Evolutionary conservation across 495 filamentous ascomycete genomes (phyloP).

Genomic region (Rusavskia elegans): DNA sequence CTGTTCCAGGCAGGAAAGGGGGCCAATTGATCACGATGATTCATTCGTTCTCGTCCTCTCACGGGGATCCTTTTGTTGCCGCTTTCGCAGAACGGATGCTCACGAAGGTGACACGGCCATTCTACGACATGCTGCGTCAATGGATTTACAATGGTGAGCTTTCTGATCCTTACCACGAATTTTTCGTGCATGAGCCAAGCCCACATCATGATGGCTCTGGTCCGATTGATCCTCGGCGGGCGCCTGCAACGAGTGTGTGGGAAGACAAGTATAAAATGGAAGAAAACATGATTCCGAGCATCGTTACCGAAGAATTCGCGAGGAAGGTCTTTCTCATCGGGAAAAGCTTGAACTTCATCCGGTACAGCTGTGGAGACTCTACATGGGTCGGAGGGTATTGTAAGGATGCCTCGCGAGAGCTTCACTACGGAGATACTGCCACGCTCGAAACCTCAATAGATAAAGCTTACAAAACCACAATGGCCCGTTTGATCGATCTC

Average conservation of each 20-base stretch:
- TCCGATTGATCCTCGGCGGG: constrained; percentile 38
- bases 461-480: constrained; percentile 92
- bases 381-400: constrained; percentile 94
- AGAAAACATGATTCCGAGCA: constrained; percentile 74
- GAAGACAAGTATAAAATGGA: constrained; percentile 91
- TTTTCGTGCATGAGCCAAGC: constrained; percentile 77
- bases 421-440: constrained; percentile 87
- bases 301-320: constrained; percentile 82
- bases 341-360: constrained; percentile 96
- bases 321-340: constrained; percentile 94
- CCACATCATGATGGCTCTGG: constrained; percentile 18
- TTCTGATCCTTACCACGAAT: constrained; percentile 87
- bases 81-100: constrained; percentile 89
- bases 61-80: constrained; percentile 89
- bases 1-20: constrained; percentile 51
- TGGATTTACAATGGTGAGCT: constrained; percentile 99
- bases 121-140: constrained; percentile 87
- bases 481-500: constrained; percentile 84
- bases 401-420: constrained; percentile 82
- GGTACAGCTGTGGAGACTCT: constrained; percentile 82
- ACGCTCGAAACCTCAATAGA: constrained; percentile 85
- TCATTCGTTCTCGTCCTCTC: constrained; percentile 80
- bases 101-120: constrained; percentile 81
- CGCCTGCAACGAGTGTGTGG: constrained; percentile 81
- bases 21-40: constrained; percentile 90